These are phyloP conservation scores for Neltuma alba DNA, from an alignment of 306 rosid species.

Conservation along the genomic window DNA sequence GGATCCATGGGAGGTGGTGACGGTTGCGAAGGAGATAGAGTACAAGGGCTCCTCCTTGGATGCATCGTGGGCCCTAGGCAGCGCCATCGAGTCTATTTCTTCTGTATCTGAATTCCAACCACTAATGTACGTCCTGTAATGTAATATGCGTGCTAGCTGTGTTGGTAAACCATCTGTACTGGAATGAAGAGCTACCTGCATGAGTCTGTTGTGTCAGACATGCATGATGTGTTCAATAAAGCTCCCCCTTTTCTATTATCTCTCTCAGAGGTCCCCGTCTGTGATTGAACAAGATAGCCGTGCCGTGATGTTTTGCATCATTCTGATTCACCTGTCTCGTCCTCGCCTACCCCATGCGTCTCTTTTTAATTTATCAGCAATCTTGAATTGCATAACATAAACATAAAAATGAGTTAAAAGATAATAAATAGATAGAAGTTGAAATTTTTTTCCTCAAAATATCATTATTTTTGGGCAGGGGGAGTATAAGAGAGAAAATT, in stretches of 20 bases:
- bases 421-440: too few species aligned
- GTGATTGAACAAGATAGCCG: too few species aligned
- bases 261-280: background rate
- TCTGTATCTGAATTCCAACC: background rate
- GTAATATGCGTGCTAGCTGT: background rate
- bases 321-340: too few species aligned
- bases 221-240: background rate
- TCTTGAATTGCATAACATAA: too few species aligned
- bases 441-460: too few species aligned
- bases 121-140: background rate
- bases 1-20: constrained; percentile 68
- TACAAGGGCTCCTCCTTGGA: background rate
- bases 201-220: background rate
- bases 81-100: constrained; percentile 5
- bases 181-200: background rate
- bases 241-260: too few species aligned
- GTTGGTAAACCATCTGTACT: background rate
- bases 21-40: constrained; percentile 7
- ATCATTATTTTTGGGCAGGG: too few species aligned
- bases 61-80: constrained; percentile 12
- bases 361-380: too few species aligned
- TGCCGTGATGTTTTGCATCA: too few species aligned
- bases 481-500: too few species aligned
- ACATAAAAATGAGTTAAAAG: too few species aligned
- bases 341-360: too few species aligned